Conservation (phyloP, 345 rosid species). For the Moricandia moricandioides region DNA sequence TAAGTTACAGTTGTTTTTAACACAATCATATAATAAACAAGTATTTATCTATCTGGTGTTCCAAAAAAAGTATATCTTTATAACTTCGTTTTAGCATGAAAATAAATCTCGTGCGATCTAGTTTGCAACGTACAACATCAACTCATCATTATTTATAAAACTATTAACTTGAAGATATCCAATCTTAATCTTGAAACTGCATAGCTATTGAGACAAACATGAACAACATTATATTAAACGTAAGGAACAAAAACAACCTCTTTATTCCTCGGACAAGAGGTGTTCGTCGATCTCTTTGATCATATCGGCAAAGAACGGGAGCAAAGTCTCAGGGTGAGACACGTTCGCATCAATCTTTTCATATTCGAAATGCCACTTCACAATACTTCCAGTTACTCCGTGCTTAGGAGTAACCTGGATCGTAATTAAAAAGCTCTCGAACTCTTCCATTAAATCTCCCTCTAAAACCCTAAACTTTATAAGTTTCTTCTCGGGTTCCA, state of each 20-base stretch:
- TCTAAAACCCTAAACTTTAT: background rate
- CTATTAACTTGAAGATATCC: too few species aligned
- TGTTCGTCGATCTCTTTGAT: conserved; percentile 13
- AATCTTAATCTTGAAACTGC: too few species aligned
- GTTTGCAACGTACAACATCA: too few species aligned
- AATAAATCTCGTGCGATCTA: too few species aligned
- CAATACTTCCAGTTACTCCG: background rate
- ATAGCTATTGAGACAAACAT: too few species aligned
- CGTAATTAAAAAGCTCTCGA: background rate
- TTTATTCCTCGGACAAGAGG: conserved; percentile 3
- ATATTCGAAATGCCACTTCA: conserved; percentile 2
- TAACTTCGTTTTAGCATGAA: too few species aligned
- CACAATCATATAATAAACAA: too few species aligned
- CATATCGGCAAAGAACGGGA: background rate
- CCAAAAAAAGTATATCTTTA: too few species aligned
- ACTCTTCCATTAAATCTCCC: background rate
- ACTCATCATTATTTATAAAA: too few species aligned
- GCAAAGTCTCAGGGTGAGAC: conserved; percentile 7
- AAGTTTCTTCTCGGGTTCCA: background rate
- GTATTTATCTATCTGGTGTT: too few species aligned
- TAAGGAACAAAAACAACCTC: background rate
- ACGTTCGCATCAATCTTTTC: conserved; percentile 12
- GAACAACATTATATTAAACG: too few species aligned
- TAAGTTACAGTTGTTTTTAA: too few species aligned
- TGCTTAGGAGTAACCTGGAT: background rate